Evolutionary conservation across 768 basidiomycete genomes (phyloP).

Genomic region (Tubosaeta sp.): DNA sequence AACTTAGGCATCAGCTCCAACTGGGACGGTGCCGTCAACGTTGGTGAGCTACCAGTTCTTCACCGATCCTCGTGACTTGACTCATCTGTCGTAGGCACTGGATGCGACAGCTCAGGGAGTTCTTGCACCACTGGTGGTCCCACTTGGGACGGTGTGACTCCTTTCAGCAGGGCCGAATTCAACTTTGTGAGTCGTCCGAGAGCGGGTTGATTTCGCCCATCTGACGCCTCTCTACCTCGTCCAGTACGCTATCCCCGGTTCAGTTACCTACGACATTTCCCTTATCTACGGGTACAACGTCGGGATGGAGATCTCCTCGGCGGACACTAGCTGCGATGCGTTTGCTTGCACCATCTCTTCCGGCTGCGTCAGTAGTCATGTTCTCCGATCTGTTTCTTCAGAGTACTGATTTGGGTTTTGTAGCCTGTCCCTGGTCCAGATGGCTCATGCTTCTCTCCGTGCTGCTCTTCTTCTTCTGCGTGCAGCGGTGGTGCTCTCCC

Average conservation of each 20-base stretch:
- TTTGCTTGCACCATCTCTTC: constrained; percentile 31
- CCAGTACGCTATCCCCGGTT: constrained; percentile 23
- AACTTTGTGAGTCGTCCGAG: constrained; percentile 22
- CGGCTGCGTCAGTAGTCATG: constrained; percentile 25
- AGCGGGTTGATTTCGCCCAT: background rate
- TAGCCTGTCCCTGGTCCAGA: constrained; percentile 29
- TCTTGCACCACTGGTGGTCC: constrained; percentile 29
- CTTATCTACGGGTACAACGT: constrained; percentile 34
- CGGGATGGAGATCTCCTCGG: constrained; percentile 32
- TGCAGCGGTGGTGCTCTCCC: constrained; percentile 29
- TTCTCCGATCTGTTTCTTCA: background rate
- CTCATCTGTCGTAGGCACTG: constrained; percentile 24
- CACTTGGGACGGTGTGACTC: constrained; percentile 27
- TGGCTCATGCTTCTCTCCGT: constrained; percentile 26
- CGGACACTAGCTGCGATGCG: constrained; percentile 21
- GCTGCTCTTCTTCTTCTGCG: constrained; percentile 23
- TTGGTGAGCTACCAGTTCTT: constrained; percentile 14
- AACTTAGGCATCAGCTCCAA: constrained; percentile 28
- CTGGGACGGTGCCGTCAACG: constrained; percentile 31
- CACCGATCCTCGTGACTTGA: no score
- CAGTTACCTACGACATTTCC: constrained; percentile 32
- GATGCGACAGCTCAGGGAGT: constrained; percentile 20
- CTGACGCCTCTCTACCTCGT: background rate
- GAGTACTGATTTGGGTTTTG: background rate
- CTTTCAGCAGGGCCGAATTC: constrained; percentile 32